A percentile compares a stretch with the other conserved stretches of the same genome.
Evolutionary conservation across 768 basidiomycete genomes (phyloP).

Genomic region (Rhodotorula kratochvilovae): DNA sequence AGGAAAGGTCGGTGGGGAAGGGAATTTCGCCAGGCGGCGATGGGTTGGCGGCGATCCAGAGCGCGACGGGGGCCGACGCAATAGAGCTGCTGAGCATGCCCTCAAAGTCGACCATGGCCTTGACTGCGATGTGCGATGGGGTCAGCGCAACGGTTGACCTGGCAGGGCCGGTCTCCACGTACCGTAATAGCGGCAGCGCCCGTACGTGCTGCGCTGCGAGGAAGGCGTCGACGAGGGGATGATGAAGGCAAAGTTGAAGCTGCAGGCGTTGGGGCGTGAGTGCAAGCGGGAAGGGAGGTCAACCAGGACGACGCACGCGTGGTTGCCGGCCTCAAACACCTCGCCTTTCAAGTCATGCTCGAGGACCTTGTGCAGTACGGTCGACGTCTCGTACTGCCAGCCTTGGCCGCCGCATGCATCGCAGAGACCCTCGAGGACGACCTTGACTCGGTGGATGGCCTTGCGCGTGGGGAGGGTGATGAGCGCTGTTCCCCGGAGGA

Average conservation of each 20-base stretch:
- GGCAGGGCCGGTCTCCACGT: neutral
- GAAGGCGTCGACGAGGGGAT: slow-evolving; percentile 9
- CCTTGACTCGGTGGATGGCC: slow-evolving; percentile 12
- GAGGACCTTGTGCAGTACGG: slow-evolving; percentile 17
- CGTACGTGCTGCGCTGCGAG: slow-evolving; percentile 10
- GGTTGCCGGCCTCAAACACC: slow-evolving; percentile 15
- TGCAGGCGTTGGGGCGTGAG: neutral
- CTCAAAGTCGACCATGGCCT: slow-evolving; percentile 24
- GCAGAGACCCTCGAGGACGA: slow-evolving; percentile 26
- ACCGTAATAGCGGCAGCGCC: slow-evolving; percentile 12
- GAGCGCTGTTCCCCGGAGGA: slow-evolving; percentile 18
- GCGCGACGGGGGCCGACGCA: neutral
- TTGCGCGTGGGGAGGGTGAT: slow-evolving; percentile 16
- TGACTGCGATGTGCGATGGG: slow-evolving; percentile 6
- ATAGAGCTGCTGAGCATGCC: neutral
- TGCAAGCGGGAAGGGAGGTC: neutral
- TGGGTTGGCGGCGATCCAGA: slow-evolving; percentile 28
- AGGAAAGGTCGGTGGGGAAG: slow-evolving; percentile 2
- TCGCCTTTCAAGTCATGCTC: slow-evolving; percentile 10
- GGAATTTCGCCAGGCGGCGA: slow-evolving; percentile 20
- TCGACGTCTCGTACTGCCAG: slow-evolving; percentile 4
- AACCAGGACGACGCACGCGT: neutral
- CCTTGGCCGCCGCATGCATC: slow-evolving; percentile 17
- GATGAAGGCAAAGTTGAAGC: slow-evolving; percentile 33
- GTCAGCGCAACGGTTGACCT: accelerated